Conservation (phyloP, 1,284 basidiomycete genomes). For the Stereum hirsutum region DNA sequence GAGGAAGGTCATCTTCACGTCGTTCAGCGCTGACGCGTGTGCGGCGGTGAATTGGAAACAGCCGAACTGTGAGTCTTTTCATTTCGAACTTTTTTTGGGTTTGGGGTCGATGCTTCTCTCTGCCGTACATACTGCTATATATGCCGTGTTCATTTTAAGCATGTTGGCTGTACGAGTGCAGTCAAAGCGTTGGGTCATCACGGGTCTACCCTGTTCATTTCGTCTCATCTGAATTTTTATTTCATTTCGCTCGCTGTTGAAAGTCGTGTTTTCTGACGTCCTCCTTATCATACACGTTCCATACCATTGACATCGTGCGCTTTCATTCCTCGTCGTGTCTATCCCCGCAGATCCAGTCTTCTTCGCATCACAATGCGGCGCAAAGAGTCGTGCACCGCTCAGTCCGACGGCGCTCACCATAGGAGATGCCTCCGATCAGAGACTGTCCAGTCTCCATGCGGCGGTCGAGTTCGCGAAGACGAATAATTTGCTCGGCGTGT, state of each 20-base stretch:
- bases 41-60: conserved; percentile 98
- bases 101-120: neutral
- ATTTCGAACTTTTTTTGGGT: conserved; percentile 5
- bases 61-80: conserved; percentile 73
- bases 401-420: conserved; percentile 32
- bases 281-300: no score
- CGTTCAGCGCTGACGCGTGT: conserved; percentile 83
- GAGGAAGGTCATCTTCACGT: conserved; percentile 79
- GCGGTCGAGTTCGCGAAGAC: conserved; percentile 92
- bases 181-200: no score
- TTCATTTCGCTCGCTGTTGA: no score
- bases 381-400: conserved; percentile 31
- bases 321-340: conserved; percentile 9
- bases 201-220: no score
- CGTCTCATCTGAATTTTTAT: no score
- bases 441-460: conserved; percentile 72
- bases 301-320: no score
- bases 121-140: no score
- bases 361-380: conserved; percentile 84
- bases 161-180: no score
- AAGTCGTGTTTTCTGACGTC: no score
- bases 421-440: conserved; percentile 39
- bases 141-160: no score
- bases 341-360: conserved; percentile 80
- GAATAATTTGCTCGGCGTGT: conserved; percentile 91